A percentile compares a stretch with the other conserved stretches of the same genome.
Conservation (phyloP, 2,329 filamentous ascomycete species). For the Trichoderma sp. region DNA sequence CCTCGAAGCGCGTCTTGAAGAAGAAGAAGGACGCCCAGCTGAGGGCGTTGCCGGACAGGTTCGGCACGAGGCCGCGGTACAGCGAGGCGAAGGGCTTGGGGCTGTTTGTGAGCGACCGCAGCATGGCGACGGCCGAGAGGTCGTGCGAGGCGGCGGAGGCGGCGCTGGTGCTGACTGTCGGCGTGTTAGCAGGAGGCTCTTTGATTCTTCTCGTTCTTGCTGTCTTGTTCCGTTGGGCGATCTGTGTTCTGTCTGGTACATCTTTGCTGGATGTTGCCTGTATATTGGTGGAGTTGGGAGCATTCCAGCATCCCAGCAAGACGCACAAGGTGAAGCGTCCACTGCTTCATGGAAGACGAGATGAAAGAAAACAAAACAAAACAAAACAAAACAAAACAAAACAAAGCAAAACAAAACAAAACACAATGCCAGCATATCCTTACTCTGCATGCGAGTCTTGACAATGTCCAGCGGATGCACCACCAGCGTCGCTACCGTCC, state of each 20-base stretch:
- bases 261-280: neutral
- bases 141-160: slow-evolving; percentile 42
- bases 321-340: neutral
- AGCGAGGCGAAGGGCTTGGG: slow-evolving; percentile 67
- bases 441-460: slow-evolving; percentile 93
- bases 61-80: slow-evolving; percentile 88
- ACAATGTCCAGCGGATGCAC: slow-evolving; percentile 94
- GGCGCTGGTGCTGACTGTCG: slow-evolving; percentile 53
- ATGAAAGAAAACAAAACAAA: too few relatives aligned
- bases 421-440: neutral
- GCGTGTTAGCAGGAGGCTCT: neutral
- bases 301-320: neutral
- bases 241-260: neutral
- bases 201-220: neutral
- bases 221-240: neutral
- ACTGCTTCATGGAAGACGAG: neutral
- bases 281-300: neutral
- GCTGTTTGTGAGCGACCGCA: slow-evolving; percentile 51
- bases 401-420: too few relatives aligned
- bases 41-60: slow-evolving; percentile 84
- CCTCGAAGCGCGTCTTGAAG: slow-evolving; percentile 62
- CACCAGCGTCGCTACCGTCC: slow-evolving; percentile 79
- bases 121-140: slow-evolving; percentile 54
- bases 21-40: slow-evolving; percentile 95
- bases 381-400: too few relatives aligned